Evolutionary conservation across 169 alveolate species (phyloP), one percentile per base, ranked within the genome.

Genomic region (Cystoisospora suis): DNA sequence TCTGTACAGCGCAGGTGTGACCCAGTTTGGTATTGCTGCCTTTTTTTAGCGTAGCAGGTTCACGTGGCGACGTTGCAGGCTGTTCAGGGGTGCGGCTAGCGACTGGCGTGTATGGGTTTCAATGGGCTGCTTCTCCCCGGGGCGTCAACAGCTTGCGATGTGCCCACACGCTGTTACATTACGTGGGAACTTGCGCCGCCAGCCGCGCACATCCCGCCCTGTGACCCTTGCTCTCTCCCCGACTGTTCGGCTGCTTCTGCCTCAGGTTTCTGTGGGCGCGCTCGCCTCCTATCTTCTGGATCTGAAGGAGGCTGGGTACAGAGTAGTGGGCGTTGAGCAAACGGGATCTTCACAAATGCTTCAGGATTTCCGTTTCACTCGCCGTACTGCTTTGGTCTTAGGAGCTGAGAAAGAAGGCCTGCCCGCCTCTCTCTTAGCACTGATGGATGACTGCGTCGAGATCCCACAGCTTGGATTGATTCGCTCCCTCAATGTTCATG

Each of bases 381-480:
- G 93, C 69, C 69, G 80, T 29, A 77, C 88, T 1, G 94, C 96
- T 23, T 86, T 97, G 80, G 95, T 97, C 79, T 89, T 97, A 38
- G 98, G 99, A 2, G 97, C 96, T 40, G 99, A 97, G 95, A 97
- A 97, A 83, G 98, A 96, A 87, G 99, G 98, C n/a, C 92, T 97
- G 72, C 99, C 98, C 17, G 94, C 97, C 34, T 95, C 96, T 49
- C 93, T 97, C 70, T 90, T 96, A 49, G 90, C 95, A 36, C 90
- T 96, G n/a, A 83, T 96, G 17, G 98, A 97, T 92, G 90, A 94
- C 75, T 97, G 99, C 90, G 92, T 97, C 34, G 98, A 97, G 87
- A 97, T 97, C n/a, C 98, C 98, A 27, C 86, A 70, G 75, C 95
- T 94, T 88, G 98, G 98, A n/a, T 88, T 96, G 75, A 95, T 97